Evolutionary conservation across 441 rosid species (phyloP).

Genomic region (Adansonia gregorii): DNA sequence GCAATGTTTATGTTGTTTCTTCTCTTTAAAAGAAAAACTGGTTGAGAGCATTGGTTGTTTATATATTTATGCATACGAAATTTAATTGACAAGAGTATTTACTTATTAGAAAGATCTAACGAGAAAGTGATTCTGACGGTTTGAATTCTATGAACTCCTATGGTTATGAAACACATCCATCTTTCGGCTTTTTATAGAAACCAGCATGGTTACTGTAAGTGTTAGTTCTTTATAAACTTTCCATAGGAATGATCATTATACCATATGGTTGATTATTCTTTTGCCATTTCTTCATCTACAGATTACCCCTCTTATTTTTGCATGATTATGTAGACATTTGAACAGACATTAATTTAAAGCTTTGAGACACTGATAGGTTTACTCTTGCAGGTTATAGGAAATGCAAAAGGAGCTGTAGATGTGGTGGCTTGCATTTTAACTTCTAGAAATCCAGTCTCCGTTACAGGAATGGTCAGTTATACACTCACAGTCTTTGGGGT

Average conservation of each 20-base stretch:
- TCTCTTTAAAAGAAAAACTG: background rate
- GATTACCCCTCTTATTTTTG: background rate
- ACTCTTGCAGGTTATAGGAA: conserved; percentile 60
- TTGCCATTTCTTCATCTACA: background rate
- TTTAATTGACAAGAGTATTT: background rate
- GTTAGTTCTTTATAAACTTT: background rate
- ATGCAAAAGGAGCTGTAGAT: conserved; percentile 74
- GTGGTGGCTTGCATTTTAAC: conserved; percentile 68
- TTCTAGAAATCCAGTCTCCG: conserved; percentile 67
- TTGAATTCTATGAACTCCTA: background rate
- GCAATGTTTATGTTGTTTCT: background rate
- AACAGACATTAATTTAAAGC: background rate
- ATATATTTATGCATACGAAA: background rate
- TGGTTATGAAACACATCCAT: background rate
- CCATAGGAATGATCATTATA: background rate
- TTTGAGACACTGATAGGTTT: background rate
- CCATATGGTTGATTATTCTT: background rate
- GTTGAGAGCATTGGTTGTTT: background rate
- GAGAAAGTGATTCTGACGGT: background rate
- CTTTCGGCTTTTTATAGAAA: background rate
- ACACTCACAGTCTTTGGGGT: conserved; percentile 64
- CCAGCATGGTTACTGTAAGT: background rate
- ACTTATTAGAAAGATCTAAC: background rate
- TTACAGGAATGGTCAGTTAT: conserved; percentile 73
- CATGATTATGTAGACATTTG: background rate